These are phyloP conservation scores for Sporothrix phasma DNA, from an alignment of 2,329 filamentous ascomycete species.

Conservation along the genomic window DNA sequence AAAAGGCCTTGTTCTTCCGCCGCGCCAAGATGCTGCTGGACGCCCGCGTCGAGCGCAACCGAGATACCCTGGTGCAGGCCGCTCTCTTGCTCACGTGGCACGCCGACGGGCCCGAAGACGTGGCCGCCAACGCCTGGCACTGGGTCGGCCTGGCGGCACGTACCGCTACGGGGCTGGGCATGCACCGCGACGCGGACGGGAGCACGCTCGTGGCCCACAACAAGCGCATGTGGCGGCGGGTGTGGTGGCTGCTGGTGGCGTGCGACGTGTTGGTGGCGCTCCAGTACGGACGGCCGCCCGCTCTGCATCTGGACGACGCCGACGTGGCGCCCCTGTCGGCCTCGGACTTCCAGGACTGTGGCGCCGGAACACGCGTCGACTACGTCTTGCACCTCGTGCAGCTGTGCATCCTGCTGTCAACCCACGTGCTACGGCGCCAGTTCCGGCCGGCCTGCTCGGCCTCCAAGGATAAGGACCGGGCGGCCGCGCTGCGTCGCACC, in stretches of 20 bases:
- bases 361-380: not conserved
- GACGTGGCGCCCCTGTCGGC: not conserved
- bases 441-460: not conserved
- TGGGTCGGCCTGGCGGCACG: constrained; percentile 10
- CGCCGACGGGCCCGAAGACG: constrained; percentile 7
- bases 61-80: constrained; percentile 8
- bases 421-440: not conserved
- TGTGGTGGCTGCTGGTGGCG: constrained; percentile 11
- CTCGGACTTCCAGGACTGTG: not conserved
- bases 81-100: constrained; percentile 9
- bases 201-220: not conserved
- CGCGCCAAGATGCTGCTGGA: constrained; percentile 10
- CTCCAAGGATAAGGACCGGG: not conserved
- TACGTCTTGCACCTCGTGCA: not conserved
- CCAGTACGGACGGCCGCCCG: constrained; percentile 6
- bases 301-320: not conserved
- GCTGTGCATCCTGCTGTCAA: not conserved
- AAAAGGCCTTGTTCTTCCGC: constrained; percentile 3
- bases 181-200: constrained; percentile 9
- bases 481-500: not conserved
- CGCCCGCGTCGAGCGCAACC: constrained; percentile 5
- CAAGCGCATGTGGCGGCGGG: constrained; percentile 11
- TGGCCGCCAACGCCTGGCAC: constrained; percentile 8
- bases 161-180: constrained; percentile 8
- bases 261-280: constrained; percentile 8